Conservation (phyloP, 257 asterid species). For the Solanum dulcamara region DNA sequence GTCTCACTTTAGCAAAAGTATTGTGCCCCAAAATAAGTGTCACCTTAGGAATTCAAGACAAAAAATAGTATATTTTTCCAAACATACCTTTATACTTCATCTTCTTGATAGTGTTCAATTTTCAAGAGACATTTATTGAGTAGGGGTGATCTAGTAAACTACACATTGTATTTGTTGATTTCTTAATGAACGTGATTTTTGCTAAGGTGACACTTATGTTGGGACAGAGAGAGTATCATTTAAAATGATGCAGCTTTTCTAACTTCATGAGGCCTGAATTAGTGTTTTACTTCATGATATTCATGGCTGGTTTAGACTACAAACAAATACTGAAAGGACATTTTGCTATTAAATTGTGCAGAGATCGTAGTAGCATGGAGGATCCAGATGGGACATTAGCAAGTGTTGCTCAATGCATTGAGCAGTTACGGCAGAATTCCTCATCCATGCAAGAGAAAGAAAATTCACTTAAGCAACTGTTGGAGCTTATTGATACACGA, state of each 20-base stretch:
- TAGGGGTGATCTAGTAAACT: not conserved
- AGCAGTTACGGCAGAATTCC: conserved; percentile 84
- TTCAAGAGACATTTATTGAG: not conserved
- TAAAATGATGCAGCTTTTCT: not conserved
- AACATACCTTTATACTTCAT: not conserved
- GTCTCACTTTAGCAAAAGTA: not conserved
- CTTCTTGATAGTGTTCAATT: not conserved
- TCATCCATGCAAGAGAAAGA: conserved; percentile 81
- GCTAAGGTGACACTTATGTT: not conserved
- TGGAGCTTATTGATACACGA: conserved; percentile 71
- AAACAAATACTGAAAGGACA: not conserved
- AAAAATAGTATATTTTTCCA: not conserved
- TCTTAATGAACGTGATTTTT: not conserved
- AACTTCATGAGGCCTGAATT: not conserved
- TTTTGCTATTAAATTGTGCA: conserved; percentile 18
- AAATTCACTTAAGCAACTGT: conserved; percentile 62
- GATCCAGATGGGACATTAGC: conserved; percentile 96
- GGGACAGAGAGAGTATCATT: not conserved
- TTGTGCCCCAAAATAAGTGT: not conserved
- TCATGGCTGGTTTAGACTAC: conserved; percentile 3
- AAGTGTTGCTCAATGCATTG: conserved; percentile 94
- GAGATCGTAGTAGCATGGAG: conserved; percentile 95
- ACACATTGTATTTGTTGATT: not conserved
- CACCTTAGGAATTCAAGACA: not conserved
- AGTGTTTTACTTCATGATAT: not conserved